These are phyloP conservation scores for Meira nashicola DNA, from an alignment of 1,284 basidiomycete species.

Conservation along the genomic window DNA sequence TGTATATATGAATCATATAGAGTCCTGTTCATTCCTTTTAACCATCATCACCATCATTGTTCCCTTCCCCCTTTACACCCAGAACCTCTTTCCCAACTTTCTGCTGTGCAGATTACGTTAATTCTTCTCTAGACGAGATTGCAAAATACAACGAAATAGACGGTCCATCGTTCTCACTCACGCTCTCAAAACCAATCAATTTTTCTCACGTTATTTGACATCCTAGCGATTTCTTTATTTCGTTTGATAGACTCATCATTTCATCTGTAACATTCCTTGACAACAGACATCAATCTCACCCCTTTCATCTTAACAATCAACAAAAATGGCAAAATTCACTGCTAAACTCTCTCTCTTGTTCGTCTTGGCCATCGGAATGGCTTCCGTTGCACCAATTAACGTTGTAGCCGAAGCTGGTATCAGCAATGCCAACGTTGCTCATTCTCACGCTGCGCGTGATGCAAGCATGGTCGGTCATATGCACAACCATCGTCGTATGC, in stretches of 20 bases:
- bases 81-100: conserved; percentile 1
- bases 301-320: not conserved
- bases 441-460: not conserved
- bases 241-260: not conserved
- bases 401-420: not conserved
- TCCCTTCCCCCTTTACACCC: not conserved
- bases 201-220: not conserved
- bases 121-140: not conserved
- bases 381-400: not conserved
- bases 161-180: not conserved
- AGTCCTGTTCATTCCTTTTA: not conserved
- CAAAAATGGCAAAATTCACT: not conserved
- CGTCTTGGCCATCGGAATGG: not conserved
- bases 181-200: not conserved
- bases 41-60: not conserved
- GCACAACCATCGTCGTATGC: conserved; percentile 8
- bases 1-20: too few species aligned
- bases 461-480: not conserved
- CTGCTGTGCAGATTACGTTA: conserved; percentile 3
- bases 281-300: not conserved
- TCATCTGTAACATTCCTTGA: not conserved
- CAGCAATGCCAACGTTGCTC: not conserved
- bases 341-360: not conserved
- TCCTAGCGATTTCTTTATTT: not conserved
- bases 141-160: too few species aligned